A percentile compares a stretch with the other conserved stretches of the same genome.
These are phyloP conservation scores for Phoenix roebelenii DNA, from an alignment of 176 grass and related monocot genomes.

Conservation along the genomic window DNA sequence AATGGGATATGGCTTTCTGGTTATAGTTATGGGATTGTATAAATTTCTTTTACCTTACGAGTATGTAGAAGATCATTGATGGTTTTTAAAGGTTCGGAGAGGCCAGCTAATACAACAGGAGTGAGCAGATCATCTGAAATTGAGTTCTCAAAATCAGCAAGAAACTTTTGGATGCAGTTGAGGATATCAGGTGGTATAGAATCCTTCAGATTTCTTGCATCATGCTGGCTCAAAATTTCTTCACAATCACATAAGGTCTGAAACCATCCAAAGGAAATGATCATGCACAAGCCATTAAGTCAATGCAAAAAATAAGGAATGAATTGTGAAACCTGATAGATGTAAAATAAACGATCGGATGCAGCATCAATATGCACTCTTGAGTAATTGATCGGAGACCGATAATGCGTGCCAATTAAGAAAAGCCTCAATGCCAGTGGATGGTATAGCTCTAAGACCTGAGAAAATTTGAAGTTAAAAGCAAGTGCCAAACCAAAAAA, in stretches of 20 bases:
- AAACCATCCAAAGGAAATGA: not conserved
- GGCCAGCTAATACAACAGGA: constrained; percentile 51
- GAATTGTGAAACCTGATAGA: constrained; percentile 57
- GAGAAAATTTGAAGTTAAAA: constrained; percentile 16
- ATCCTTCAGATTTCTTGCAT: constrained; percentile 17
- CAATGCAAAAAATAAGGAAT: not conserved
- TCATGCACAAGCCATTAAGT: not conserved
- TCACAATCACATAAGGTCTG: constrained; percentile 71
- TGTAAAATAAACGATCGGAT: constrained; percentile 91
- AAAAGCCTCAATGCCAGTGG: constrained; percentile 86
- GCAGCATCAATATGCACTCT: constrained; percentile 66
- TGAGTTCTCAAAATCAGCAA: constrained; percentile 53
- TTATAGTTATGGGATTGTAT: no score
- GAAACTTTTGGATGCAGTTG: constrained; percentile 56
- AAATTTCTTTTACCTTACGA: constrained; percentile 50
- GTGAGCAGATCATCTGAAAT: constrained; percentile 92
- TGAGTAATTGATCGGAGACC: constrained; percentile 74
- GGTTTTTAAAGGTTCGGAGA: constrained; percentile 75
- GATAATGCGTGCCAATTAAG: constrained; percentile 91
- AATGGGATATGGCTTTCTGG: no score
- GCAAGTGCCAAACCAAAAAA: constrained; percentile 4
- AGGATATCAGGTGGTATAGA: constrained; percentile 43
- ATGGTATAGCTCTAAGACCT: constrained; percentile 80
- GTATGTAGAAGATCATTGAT: constrained; percentile 85
- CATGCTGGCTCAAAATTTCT: constrained; percentile 36